Conservation (phyloP, 495 filamentous ascomycete species). For the Aspergillus haitiensis region DNA sequence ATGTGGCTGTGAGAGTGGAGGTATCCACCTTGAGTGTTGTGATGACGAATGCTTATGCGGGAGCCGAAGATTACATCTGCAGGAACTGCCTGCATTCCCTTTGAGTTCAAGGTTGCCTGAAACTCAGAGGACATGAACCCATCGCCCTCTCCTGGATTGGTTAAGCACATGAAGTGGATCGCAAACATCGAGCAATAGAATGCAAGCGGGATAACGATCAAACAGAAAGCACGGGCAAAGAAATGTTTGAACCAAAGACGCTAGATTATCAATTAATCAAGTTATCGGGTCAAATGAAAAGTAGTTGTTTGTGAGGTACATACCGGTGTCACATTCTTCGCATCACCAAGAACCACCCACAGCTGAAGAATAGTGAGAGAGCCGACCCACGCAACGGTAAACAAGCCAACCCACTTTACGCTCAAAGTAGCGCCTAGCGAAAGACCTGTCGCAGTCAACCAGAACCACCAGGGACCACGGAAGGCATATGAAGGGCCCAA, state of each 20-base stretch:
- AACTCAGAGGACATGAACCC: slow-evolving; percentile 99
- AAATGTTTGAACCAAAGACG: slow-evolving; percentile 94
- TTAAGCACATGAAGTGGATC: slow-evolving; percentile 89
- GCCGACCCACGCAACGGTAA: slow-evolving; percentile 98
- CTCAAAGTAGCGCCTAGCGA: slow-evolving; percentile 88
- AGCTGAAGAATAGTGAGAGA: slow-evolving; percentile 86
- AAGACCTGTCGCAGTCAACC: slow-evolving; percentile 84
- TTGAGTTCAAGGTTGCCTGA: slow-evolving; percentile 94
- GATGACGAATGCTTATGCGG: slow-evolving; percentile 80
- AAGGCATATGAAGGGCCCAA: slow-evolving; percentile 86
- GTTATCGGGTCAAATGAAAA: not conserved
- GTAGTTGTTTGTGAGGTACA: slow-evolving; percentile 19
- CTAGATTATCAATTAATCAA: slow-evolving; percentile 35
- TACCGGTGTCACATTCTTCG: slow-evolving; percentile 75
- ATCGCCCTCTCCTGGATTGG: slow-evolving; percentile 94
- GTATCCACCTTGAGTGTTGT: slow-evolving; percentile 97
- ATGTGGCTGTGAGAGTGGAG: slow-evolving; percentile 95
- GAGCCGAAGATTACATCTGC: slow-evolving; percentile 90
- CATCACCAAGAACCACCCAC: slow-evolving; percentile 90
- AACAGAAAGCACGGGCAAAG: slow-evolving; percentile 84
- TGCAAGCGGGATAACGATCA: slow-evolving; percentile 82
- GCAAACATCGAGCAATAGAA: slow-evolving; percentile 97
- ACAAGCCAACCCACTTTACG: slow-evolving; percentile 98
- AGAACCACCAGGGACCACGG: slow-evolving; percentile 92
- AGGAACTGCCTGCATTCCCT: slow-evolving; percentile 91